Percentiles rank a stretch among this genome's conserved stretches.
Conservation (phyloP, 2,329 filamentous ascomycete genomes). For the Sclerotinia sclerotiorum region DNA sequence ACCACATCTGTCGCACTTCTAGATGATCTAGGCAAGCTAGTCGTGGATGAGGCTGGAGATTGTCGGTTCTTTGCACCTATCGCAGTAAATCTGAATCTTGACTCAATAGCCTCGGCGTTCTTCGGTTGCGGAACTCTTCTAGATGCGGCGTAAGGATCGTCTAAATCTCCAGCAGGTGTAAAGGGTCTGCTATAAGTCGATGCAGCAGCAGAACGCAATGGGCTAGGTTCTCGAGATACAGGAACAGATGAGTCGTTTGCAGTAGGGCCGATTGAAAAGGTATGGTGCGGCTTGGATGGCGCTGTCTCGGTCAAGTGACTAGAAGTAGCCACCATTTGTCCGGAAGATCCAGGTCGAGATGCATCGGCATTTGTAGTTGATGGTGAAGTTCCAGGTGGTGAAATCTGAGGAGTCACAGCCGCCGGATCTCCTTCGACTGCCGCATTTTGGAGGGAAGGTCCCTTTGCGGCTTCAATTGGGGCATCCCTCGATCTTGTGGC, state of each 20-base stretch:
- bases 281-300: conserved; percentile 31
- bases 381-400: conserved; percentile 53
- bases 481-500: conserved; percentile 64
- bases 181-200: conserved; percentile 70
- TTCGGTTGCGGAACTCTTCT: conserved; percentile 70
- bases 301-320: conserved; percentile 31
- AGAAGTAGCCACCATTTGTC: conserved; percentile 33
- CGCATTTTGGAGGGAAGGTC: conserved; percentile 42
- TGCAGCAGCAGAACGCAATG: conserved; percentile 62
- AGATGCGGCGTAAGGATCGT: conserved; percentile 85
- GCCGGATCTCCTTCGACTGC: conserved; percentile 45
- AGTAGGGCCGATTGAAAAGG: conserved; percentile 40
- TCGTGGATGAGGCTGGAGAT: conserved; percentile 54
- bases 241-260: conserved; percentile 51
- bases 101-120: conserved; percentile 68
- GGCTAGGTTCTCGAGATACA: conserved; percentile 61
- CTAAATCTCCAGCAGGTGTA: conserved; percentile 73
- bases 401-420: conserved; percentile 69
- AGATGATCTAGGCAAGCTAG: conserved; percentile 49
- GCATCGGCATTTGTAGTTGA: conserved; percentile 39
- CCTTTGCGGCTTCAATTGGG: conserved; percentile 37
- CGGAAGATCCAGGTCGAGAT: conserved; percentile 40
- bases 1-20: conserved; percentile 43
- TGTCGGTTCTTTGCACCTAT: conserved; percentile 68
- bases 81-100: conserved; percentile 72